Evolutionary conservation across 148 eudicot species (phyloP).

Genomic region (Persicaria maculosa): DNA sequence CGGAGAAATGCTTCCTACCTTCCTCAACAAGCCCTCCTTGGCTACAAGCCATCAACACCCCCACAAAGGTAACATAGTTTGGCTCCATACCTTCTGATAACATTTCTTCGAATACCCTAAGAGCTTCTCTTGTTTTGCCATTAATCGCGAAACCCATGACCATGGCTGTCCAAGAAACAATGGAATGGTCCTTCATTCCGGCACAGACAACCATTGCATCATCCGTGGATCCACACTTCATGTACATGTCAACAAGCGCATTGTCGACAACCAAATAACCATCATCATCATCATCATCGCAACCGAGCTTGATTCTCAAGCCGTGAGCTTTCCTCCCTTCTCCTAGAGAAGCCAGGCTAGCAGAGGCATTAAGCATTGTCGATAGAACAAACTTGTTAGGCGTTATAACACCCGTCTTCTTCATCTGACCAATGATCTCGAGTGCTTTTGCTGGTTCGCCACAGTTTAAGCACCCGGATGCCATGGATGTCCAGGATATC

Average conservation of each 20-base stretch:
- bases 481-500: slow-evolving; percentile 60
- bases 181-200: slow-evolving; percentile 37
- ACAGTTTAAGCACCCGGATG: slow-evolving; percentile 48
- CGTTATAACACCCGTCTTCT: slow-evolving; percentile 24
- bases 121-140: slow-evolving; percentile 38
- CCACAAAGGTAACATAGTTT: slow-evolving; percentile 47
- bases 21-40: slow-evolving; percentile 50
- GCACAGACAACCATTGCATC: slow-evolving; percentile 35
- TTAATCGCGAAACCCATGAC: slow-evolving; percentile 61
- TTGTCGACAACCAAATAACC: slow-evolving; percentile 52
- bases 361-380: slow-evolving; percentile 53
- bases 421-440: slow-evolving; percentile 45
- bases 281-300: slow-evolving; percentile 34
- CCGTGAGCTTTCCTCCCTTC: slow-evolving; percentile 60
- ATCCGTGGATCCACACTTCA: slow-evolving; percentile 54
- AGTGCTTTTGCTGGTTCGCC: slow-evolving; percentile 45
- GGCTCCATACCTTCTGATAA: slow-evolving; percentile 29
- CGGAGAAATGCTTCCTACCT: slow-evolving; percentile 44
- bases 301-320: slow-evolving; percentile 43
- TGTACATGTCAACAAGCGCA: slow-evolving; percentile 67
- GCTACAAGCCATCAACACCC: slow-evolving; percentile 58
- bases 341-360: slow-evolving; percentile 37
- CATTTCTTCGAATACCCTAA: slow-evolving; percentile 39
- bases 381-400: slow-evolving; percentile 56
- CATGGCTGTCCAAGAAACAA: slow-evolving; percentile 65